These are phyloP conservation scores for Aspergillus chevalieri DNA, from an alignment of 2,329 filamentous ascomycete species.

Conservation along the genomic window DNA sequence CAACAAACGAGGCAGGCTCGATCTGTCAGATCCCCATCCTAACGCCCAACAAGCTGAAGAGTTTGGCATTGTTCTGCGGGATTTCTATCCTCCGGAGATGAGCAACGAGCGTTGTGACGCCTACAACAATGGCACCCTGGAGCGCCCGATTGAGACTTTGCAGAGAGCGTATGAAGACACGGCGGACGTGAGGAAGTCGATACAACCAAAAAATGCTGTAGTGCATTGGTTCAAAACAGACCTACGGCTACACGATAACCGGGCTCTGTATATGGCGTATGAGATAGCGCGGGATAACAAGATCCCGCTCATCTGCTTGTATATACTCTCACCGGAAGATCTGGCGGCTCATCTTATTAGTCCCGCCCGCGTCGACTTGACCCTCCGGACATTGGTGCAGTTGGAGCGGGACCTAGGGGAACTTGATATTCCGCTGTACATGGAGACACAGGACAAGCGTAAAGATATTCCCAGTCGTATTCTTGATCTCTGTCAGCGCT, in stretches of 20 bases:
- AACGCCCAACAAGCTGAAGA: constrained; percentile 38
- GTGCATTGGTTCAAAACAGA: constrained; percentile 92
- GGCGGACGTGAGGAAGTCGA: constrained; percentile 44
- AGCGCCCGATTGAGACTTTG: constrained; percentile 67
- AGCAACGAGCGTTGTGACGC: constrained; percentile 68
- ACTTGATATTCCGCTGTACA: constrained; percentile 69
- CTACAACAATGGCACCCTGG: constrained; percentile 64
- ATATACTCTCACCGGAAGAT: constrained; percentile 76
- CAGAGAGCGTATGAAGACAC: constrained; percentile 58
- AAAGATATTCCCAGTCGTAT: constrained; percentile 57
- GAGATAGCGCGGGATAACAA: constrained; percentile 60
- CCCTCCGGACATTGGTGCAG: constrained; percentile 62
- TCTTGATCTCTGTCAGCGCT: constrained; percentile 60
- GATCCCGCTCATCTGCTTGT: constrained; percentile 68
- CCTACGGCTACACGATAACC: constrained; percentile 68
- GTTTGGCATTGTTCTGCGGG: constrained; percentile 61
- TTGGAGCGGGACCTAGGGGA: constrained; percentile 61
- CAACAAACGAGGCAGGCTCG: constrained; percentile 13
- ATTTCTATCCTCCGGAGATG: constrained; percentile 84
- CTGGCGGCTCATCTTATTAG: constrained; percentile 73
- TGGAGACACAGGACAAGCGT: constrained; percentile 65
- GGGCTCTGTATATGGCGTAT: constrained; percentile 60
- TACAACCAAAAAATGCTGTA: constrained; percentile 56
- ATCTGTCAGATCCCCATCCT: constrained; percentile 22
- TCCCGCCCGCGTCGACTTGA: constrained; percentile 71